phyloP scores from a whole-genome alignment of 1,139 yeast species.

The Candida dubliniensis region DNA sequence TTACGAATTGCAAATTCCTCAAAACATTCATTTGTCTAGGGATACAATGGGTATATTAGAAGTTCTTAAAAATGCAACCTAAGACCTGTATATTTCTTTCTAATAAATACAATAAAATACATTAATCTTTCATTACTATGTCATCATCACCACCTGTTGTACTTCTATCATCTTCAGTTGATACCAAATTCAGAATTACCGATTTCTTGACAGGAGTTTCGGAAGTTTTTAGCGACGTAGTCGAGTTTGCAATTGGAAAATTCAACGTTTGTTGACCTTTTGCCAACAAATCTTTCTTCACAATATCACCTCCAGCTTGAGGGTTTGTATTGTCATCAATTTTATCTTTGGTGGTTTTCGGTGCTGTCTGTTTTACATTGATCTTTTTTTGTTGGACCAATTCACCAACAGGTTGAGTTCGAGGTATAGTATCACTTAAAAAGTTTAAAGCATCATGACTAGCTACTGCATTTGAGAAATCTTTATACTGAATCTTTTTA shows the following conservation, averaged over 20 bases:
- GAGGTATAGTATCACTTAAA: conserved; percentile 68
- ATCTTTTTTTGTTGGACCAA: conserved; percentile 50
- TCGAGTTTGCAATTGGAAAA: conserved; percentile 19
- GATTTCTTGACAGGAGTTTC: conserved; percentile 31
- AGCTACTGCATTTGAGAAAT: conserved; percentile 70
- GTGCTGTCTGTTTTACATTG: conserved; percentile 21
- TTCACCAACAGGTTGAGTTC: conserved; percentile 54
- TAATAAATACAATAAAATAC: conserved; percentile 1
- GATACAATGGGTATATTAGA: conserved; percentile 34
- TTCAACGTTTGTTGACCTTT: conserved; percentile 43
- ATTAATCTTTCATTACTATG: conserved; percentile 20
- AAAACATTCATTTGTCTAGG: conserved; percentile 19
- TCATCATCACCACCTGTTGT: conserved; percentile 14
- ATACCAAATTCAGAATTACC: conserved; percentile 35
- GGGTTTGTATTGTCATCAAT: conserved; percentile 11
- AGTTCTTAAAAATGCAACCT: conserved; percentile 22
- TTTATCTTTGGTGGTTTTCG: background rate
- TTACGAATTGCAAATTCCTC: conserved; percentile 25
- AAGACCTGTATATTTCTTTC: background rate
- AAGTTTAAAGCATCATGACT: conserved; percentile 68
- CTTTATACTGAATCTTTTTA: conserved; percentile 70
- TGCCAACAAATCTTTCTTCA: conserved; percentile 18
- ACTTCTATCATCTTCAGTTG: conserved; percentile 17
- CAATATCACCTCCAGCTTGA: conserved; percentile 4
- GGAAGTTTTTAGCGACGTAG: conserved; percentile 8